Evolutionary conservation across 306 rosid genomes (phyloP).

Genomic region (Inga leiocalycina): DNA sequence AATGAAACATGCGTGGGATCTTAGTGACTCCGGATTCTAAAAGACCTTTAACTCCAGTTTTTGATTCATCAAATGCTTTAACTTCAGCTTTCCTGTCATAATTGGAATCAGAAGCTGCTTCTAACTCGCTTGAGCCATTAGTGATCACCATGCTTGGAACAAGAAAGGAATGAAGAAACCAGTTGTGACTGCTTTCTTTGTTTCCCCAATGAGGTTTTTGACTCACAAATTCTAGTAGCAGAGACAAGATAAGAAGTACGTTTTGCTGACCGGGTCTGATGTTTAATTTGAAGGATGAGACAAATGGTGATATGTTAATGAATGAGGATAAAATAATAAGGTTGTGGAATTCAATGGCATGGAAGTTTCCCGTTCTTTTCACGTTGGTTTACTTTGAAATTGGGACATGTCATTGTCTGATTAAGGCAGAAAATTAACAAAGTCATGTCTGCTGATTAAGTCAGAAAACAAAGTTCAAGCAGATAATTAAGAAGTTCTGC

Average conservation of each 20-base stretch:
- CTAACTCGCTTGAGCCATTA: not conserved
- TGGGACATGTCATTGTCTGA: not conserved
- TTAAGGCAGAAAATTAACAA: not conserved
- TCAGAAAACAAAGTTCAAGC: not conserved
- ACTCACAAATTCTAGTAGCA: not conserved
- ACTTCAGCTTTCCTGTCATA: slow-evolving; percentile 33
- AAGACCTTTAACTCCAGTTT: slow-evolving; percentile 45
- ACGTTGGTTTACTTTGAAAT: not conserved
- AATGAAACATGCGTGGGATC: slow-evolving; percentile 38
- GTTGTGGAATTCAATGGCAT: not conserved
- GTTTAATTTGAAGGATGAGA: not conserved
- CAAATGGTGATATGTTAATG: not conserved
- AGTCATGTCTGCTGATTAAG: too few species aligned
- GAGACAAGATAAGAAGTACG: too few species aligned
- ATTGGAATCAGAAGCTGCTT: not conserved
- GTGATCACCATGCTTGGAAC: slow-evolving; percentile 13
- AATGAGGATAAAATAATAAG: not conserved
- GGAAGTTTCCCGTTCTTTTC: not conserved
- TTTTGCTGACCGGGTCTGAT: not conserved
- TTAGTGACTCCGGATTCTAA: slow-evolving; percentile 35
- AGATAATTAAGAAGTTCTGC: not conserved
- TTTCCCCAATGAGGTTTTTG: not conserved
- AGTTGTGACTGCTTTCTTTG: not conserved
- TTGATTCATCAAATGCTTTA: slow-evolving; percentile 40
- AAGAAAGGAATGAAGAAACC: not conserved